Conservation (phyloP, 2,329 filamentous ascomycete species). For the Leptographium wingfieldii region DNA sequence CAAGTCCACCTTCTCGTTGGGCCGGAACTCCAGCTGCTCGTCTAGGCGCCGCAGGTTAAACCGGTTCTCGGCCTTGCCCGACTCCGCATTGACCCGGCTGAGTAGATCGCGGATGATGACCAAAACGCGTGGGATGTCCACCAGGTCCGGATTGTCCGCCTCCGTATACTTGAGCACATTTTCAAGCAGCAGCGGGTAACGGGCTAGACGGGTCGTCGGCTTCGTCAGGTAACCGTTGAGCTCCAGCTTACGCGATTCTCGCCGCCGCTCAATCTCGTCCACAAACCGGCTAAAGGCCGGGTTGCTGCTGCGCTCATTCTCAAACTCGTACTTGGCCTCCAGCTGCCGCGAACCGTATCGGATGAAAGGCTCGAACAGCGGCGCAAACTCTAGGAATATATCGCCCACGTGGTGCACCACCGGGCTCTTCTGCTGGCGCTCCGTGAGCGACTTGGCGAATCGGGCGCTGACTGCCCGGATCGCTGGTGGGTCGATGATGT, state of each 20-base stretch:
- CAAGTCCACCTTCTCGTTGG: slow-evolving; percentile 82
- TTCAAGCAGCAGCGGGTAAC: slow-evolving; percentile 85
- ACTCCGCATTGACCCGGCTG: slow-evolving; percentile 82
- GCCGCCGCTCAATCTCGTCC: slow-evolving; percentile 88
- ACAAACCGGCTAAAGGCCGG: slow-evolving; percentile 80
- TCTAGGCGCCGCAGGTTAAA: slow-evolving; percentile 92
- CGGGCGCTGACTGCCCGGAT: slow-evolving; percentile 85
- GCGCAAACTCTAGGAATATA: slow-evolving; percentile 85
- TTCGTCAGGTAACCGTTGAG: slow-evolving; percentile 97
- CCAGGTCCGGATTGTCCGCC: slow-evolving; percentile 76
- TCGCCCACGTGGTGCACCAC: slow-evolving; percentile 86
- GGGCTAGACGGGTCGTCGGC: slow-evolving; percentile 84
- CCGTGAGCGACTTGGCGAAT: slow-evolving; percentile 77
- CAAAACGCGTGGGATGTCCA: slow-evolving; percentile 84
- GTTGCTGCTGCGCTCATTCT: slow-evolving; percentile 85
- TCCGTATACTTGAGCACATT: slow-evolving; percentile 87
- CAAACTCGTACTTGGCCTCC: slow-evolving; percentile 95
- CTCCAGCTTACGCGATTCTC: slow-evolving; percentile 93
- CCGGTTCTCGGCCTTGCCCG: slow-evolving; percentile 92
- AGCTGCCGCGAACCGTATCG: slow-evolving; percentile 91
- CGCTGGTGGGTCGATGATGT: slow-evolving; percentile 70
- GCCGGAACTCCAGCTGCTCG: slow-evolving; percentile 79
- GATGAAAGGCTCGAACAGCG: slow-evolving; percentile 91
- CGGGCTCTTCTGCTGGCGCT: slow-evolving; percentile 78
- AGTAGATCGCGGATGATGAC: slow-evolving; percentile 77